These are phyloP conservation scores for Backusella macrospora DNA, from an alignment of 192 early-diverging fungal species.

Conservation along the genomic window DNA sequence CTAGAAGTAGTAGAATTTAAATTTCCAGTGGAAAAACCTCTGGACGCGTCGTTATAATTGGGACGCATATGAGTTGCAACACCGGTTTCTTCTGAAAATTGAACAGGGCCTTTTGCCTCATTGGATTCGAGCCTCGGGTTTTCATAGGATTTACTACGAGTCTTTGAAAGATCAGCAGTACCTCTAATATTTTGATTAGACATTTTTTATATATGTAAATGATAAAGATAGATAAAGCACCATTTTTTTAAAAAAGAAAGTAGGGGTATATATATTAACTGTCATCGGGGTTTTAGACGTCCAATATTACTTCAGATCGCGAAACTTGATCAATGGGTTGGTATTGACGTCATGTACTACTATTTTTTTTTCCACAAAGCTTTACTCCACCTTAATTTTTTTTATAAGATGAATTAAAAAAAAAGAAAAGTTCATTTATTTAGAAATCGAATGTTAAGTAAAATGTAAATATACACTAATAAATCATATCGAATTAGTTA, in stretches of 20 bases:
- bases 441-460: neutral
- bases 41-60: neutral
- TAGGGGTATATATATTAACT: neutral
- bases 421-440: neutral
- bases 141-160: constrained; percentile 7
- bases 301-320: neutral
- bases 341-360: constrained; percentile 5
- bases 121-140: neutral
- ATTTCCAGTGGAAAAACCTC: constrained; percentile 1
- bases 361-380: neutral
- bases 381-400: neutral
- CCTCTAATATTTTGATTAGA: constrained; percentile 9
- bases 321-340: constrained; percentile 2
- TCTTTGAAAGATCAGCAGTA: constrained; percentile 11
- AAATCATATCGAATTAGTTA: neutral
- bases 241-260: neutral
- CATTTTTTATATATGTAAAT: neutral
- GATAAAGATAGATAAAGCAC: neutral
- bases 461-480: neutral
- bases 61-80: neutral
- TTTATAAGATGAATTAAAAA: neutral
- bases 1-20: neutral
- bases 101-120: neutral
- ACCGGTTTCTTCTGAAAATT: neutral
- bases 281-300: constrained; percentile 1